These are phyloP conservation scores for Diaporthe batatas DNA, from an alignment of 2,329 filamentous ascomycete genomes.

Conservation along the genomic window DNA sequence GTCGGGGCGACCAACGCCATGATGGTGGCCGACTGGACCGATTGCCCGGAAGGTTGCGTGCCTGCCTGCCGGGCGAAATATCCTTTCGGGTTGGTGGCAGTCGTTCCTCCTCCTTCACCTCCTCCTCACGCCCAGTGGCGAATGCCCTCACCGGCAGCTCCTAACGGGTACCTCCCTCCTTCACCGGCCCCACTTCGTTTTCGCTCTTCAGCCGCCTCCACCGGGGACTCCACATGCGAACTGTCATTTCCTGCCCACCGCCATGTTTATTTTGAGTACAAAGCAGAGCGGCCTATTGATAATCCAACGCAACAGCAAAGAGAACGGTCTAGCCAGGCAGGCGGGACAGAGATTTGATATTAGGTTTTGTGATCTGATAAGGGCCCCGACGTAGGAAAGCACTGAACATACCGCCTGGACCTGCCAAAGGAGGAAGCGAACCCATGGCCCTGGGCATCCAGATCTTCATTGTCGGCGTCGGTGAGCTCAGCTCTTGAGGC, in stretches of 20 bases:
- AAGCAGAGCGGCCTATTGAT: constrained; percentile 12
- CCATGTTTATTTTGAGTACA: constrained; percentile 23
- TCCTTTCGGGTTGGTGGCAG: constrained; percentile 2
- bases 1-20: not conserved
- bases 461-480: not conserved
- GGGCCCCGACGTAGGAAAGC: not conserved
- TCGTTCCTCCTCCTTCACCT: not conserved
- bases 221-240: not conserved
- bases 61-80: constrained; percentile 25
- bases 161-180: too few species aligned
- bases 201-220: constrained; percentile 9
- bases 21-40: not conserved
- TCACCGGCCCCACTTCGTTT: not conserved
- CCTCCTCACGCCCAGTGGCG: not conserved
- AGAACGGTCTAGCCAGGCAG: not conserved
- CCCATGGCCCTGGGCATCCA: not conserved
- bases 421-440: not conserved
- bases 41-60: not conserved
- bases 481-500: not conserved
- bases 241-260: constrained; percentile 6
- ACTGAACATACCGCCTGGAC: not conserved
- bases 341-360: not conserved
- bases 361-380: constrained; percentile 8
- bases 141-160: constrained; percentile 5
- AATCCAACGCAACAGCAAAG: not conserved